A percentile compares a stretch with the other conserved stretches of the same genome.
These are phyloP conservation scores for Aspergillus transmontanensis DNA, from an alignment of 2,329 filamentous ascomycete species.

Conservation along the genomic window DNA sequence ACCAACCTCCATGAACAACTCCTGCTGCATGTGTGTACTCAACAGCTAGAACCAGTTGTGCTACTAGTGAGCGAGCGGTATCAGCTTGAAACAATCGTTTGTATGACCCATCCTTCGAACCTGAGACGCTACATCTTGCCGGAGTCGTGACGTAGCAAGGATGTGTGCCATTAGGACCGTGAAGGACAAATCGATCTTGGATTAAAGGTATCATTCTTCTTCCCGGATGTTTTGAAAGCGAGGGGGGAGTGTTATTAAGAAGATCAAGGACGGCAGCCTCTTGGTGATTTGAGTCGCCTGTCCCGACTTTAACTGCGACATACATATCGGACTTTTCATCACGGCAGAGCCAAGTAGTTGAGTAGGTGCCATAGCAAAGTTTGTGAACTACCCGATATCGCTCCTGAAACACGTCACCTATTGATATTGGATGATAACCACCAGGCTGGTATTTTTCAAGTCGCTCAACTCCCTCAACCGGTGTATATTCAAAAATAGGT, in stretches of 20 bases:
- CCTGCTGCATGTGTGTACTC: slow-evolving; percentile 17
- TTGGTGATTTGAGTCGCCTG: slow-evolving; percentile 1
- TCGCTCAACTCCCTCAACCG: too few species aligned
- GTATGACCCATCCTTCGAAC: slow-evolving; percentile 17
- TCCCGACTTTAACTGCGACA: slow-evolving; percentile 16
- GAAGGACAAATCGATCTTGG: too few species aligned
- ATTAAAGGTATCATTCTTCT: too few species aligned
- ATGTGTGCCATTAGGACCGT: too few species aligned
- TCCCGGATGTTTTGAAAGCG: too few species aligned
- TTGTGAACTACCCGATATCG: slow-evolving; percentile 19
- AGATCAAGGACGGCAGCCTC: too few species aligned
- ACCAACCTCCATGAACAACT: slow-evolving; percentile 4
- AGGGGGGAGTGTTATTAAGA: too few species aligned
- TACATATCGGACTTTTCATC: slow-evolving; percentile 3
- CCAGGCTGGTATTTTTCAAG: not conserved
- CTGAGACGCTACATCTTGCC: not conserved
- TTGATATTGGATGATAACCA: slow-evolving; percentile 4
- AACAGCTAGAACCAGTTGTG: slow-evolving; percentile 35
- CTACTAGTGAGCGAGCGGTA: slow-evolving; percentile 27
- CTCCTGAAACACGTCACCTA: not conserved
- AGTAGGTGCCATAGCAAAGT: slow-evolving; percentile 18
- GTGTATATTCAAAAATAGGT: too few species aligned
- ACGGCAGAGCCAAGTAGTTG: slow-evolving; percentile 18
- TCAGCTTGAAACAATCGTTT: slow-evolving; percentile 27
- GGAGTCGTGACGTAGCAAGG: too few species aligned